Base-by-base conservation (phyloP, 345 rosid species). In the Eucalyptus cloeziana region DNA sequence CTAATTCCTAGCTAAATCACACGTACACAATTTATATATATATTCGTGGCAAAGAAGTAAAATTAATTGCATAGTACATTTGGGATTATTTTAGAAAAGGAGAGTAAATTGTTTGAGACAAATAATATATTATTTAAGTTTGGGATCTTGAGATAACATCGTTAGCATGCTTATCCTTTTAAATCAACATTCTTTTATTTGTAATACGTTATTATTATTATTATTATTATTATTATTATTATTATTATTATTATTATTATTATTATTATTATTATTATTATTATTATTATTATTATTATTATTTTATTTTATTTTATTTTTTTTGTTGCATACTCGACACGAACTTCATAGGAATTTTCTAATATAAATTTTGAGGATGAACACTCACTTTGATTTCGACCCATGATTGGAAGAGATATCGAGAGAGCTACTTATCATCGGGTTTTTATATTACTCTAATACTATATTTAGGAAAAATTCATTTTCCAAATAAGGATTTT, bases 51-150 rank as follows among this genome's bases (percentile, higher is more conserved):
- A 31, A n/a, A 67, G 10, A 31, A 67, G 19, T 2, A 16, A 67
- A n/a, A n/a, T 15, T 1, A 14, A 67, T 14, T 60, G 3, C 37
- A 0, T 7, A 1, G 10, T 33, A 17, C 40, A 37, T 69, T 69
- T 33, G 4, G 44, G 80, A 33, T 3, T 69, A 33, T 9, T 3
- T 33, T 69, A 10, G 80, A 33, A 33, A 62, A 33, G 5, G 76
- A 64, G 37, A 7, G 9, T n/a, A n/a, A 64, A 30, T 64, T 14
- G 37, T 64, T 64, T 30, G 7, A 64, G 37, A 4, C 21, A 0
- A 64, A 64, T 19, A 33, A 31, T 4, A 17, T 19, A 33, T 71
- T 33, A 8, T 31, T 31, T 31, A 69, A 69, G 43, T 17, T 69
- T 8, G 22, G 40, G 24, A 31, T 69, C 80, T 69, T 16, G 43